Conservation (phyloP, 2,329 filamentous ascomycete genomes). For the Ophiocordyceps sinensis region DNA sequence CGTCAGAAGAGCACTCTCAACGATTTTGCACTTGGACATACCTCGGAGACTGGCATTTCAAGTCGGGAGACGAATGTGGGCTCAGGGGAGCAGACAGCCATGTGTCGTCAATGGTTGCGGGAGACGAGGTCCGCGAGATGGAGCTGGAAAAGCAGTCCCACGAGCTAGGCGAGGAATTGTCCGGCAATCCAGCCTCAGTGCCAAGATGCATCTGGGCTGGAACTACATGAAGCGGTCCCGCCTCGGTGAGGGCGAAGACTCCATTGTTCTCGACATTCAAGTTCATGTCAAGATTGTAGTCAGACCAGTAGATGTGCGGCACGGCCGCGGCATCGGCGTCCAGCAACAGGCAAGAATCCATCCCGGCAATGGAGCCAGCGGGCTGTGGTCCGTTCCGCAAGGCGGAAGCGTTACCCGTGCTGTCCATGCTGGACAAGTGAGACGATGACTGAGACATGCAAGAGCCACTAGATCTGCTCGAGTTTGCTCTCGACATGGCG, state of each 20-base stretch:
- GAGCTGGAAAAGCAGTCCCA: conserved; percentile 39
- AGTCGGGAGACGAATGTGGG: conserved; percentile 32
- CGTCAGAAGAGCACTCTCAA: conserved; percentile 5
- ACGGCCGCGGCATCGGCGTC: conserved; percentile 32
- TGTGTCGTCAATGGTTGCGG: conserved; percentile 32
- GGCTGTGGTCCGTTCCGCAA: conserved; percentile 26
- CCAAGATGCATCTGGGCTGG: conserved; percentile 40
- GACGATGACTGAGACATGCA: conserved; percentile 32
- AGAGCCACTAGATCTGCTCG: conserved; percentile 24
- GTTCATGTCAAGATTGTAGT: conserved; percentile 29
- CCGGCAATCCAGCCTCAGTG: conserved; percentile 32
- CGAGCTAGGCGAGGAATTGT: conserved; percentile 35
- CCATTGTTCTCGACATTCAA: conserved; percentile 26
- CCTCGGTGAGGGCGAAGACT: conserved; percentile 27
- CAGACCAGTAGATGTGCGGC: conserved; percentile 35
- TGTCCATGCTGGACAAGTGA: conserved; percentile 35
- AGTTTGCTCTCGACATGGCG: conserved; percentile 24
- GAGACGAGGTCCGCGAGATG: conserved; percentile 36
- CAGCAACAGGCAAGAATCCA: conserved; percentile 36
- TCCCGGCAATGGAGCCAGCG: conserved; percentile 26
- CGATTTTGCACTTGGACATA: conserved; percentile 20
- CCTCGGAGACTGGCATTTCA: conserved; percentile 37
- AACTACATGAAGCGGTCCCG: conserved; percentile 36
- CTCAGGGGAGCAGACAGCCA: conserved; percentile 23
- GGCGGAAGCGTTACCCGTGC: conserved; percentile 33